Conservation (phyloP, 2,329 filamentous ascomycete genomes). For the Trematosphaeria pertusa region DNA sequence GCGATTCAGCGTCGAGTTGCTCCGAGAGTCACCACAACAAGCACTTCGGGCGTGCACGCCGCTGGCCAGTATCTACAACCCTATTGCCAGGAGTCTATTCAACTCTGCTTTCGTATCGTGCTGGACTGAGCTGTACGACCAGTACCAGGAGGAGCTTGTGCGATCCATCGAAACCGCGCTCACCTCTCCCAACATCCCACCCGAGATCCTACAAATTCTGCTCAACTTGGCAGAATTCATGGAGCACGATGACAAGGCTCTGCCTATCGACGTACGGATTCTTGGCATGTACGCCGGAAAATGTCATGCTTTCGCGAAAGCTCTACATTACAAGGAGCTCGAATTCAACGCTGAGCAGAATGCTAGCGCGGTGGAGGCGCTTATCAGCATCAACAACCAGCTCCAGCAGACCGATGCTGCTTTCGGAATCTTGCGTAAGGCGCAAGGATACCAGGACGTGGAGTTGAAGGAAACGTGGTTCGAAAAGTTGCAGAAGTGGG, state of each 20-base stretch:
- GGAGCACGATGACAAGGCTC: conserved; percentile 98
- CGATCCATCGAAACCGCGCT: conserved; percentile 95
- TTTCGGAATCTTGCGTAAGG: conserved; percentile 95
- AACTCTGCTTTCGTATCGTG: conserved; percentile 99
- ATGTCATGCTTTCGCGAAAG: conserved; percentile 97
- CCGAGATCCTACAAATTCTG: conserved; percentile 91
- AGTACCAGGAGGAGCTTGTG: conserved; percentile 96
- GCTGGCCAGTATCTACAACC: conserved; percentile 88
- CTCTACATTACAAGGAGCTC: conserved; percentile 97
- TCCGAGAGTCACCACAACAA: conserved; percentile 95
- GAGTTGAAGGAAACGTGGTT: conserved; percentile 98
- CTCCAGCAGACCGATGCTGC: conserved; percentile 98
- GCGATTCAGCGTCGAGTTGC: conserved; percentile 90
- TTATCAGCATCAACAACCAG: conserved; percentile 99
- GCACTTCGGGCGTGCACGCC: conserved; percentile 91
- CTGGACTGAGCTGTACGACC: conserved; percentile 97
- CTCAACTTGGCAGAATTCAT: conserved; percentile 99
- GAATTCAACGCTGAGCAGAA: conserved; percentile 99
- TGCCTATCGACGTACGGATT: conserved; percentile 95
- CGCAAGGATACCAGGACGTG: conserved; percentile 94
- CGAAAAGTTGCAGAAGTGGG: conserved; percentile 97
- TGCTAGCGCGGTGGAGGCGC: conserved; percentile 89
- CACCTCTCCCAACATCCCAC: conserved; percentile 92
- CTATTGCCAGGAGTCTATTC: conserved; percentile 91
- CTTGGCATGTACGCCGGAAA: conserved; percentile 93